Evolutionary conservation across 1,284 basidiomycete genomes (phyloP).

Genomic region (Mycosarcoma mackinlayi): DNA sequence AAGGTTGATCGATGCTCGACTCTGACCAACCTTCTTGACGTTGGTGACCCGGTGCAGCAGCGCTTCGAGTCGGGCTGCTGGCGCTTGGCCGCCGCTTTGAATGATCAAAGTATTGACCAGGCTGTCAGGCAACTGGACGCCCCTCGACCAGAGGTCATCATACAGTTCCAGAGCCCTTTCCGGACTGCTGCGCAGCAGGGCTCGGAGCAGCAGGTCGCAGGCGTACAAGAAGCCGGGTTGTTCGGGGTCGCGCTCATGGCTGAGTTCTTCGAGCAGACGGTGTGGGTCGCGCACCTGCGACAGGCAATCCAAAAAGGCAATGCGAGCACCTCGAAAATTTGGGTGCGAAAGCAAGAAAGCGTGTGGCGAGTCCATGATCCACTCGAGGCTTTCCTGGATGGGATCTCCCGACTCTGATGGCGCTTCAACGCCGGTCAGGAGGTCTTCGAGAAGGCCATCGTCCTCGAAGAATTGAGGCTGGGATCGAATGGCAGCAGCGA

Average conservation of each 20-base stretch:
- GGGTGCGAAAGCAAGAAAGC: constrained; percentile 31
- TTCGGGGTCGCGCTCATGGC: constrained; percentile 12
- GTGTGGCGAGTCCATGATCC: constrained; percentile 33
- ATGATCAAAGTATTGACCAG: constrained; percentile 11
- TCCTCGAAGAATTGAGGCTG: constrained; percentile 16
- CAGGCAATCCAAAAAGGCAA: constrained; percentile 16
- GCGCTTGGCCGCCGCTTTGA: constrained; percentile 5
- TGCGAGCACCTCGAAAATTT: constrained; percentile 15
- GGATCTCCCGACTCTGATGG: constrained; percentile 10
- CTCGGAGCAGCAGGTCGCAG: constrained; percentile 27
- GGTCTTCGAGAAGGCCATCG: constrained; percentile 11
- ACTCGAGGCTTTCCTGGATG: constrained; percentile 17
- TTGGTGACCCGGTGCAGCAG: constrained; percentile 20
- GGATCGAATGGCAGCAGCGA: background rate
- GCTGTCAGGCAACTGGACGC: constrained; percentile 9
- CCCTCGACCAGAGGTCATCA: constrained; percentile 37
- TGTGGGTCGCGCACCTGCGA: constrained; percentile 15
- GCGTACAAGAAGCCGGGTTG: constrained; percentile 16
- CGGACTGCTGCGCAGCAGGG: constrained; percentile 7
- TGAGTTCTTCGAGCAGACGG: constrained; percentile 9
- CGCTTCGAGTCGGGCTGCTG: constrained; percentile 19
- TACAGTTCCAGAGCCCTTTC: constrained; percentile 27
- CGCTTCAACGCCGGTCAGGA: background rate
- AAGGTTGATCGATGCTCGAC: background rate
- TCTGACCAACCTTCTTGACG: background rate